phyloP scores from a whole-genome alignment of 139 green algal species.

The Zygnema cylindricum region DNA sequence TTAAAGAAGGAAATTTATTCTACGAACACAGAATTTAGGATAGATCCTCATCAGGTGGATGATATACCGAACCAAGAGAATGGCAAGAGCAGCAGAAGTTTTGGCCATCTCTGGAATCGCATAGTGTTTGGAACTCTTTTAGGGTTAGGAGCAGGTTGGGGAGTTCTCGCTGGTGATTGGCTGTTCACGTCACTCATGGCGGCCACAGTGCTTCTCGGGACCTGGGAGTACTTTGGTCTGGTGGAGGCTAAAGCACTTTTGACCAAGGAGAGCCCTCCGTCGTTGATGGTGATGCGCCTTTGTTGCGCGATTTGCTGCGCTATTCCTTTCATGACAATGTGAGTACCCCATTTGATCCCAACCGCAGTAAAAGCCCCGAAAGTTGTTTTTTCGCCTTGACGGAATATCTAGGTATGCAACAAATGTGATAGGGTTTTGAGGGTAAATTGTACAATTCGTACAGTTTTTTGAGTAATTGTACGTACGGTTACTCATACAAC shows the following conservation, averaged over 20 bases:
- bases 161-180: slow-evolving; percentile 34
- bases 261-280: not conserved
- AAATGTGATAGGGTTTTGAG: too few relatives aligned
- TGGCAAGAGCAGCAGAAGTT: not conserved
- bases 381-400: too few relatives aligned
- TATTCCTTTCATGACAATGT: slow-evolving; percentile 39
- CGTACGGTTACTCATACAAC: too few relatives aligned
- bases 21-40: not conserved
- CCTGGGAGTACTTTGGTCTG: slow-evolving; percentile 41
- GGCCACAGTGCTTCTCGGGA: slow-evolving; percentile 24
- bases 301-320: slow-evolving; percentile 22
- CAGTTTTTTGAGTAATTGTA: too few relatives aligned
- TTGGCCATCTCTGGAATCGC: slow-evolving; percentile 13
- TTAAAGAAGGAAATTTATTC: not conserved
- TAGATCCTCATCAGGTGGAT: not conserved
- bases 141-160: slow-evolving; percentile 14
- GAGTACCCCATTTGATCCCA: too few relatives aligned
- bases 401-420: too few relatives aligned
- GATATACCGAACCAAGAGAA: not conserved
- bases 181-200: slow-evolving; percentile 32
- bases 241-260: slow-evolving; percentile 31
- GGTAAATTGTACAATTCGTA: too few relatives aligned
- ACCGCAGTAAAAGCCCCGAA: too few relatives aligned
- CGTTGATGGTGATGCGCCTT: not conserved
- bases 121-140: slow-evolving; percentile 53